These are phyloP conservation scores for Celoporthe dispersa DNA, from an alignment of 2,329 filamentous ascomycete species.

Conservation along the genomic window DNA sequence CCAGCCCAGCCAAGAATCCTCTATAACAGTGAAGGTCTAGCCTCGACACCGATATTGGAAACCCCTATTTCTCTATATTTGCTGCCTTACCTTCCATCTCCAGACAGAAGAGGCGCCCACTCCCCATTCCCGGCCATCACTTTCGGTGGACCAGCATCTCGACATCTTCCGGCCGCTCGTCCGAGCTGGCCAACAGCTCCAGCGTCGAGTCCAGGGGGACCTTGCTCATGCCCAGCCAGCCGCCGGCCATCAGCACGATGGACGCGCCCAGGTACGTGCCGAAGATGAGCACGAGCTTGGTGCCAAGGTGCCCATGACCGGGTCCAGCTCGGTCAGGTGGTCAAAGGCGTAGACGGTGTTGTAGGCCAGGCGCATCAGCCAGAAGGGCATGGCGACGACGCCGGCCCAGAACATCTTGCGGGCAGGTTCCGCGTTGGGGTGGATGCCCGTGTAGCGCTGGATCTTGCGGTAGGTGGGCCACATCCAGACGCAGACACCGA, in stretches of 20 bases:
- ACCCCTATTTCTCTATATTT: neutral
- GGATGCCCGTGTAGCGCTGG: conserved; percentile 10
- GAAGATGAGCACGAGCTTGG: conserved; percentile 33
- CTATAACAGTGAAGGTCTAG: neutral
- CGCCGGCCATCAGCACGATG: conserved; percentile 24
- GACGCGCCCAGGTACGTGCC: conserved; percentile 30
- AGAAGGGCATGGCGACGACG: conserved; percentile 32
- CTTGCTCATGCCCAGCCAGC: conserved; percentile 20
- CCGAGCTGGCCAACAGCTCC: neutral
- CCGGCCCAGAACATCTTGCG: conserved; percentile 29
- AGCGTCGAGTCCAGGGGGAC: neutral
- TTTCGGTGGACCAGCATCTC: neutral
- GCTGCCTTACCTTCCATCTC: neutral
- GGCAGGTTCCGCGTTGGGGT: conserved; percentile 30
- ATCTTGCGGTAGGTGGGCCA: conserved; percentile 32
- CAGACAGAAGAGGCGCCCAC: neutral
- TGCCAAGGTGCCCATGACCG: conserved; percentile 32
- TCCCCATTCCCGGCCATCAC: neutral
- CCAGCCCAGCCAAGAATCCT: neutral
- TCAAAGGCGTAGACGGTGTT: conserved; percentile 33
- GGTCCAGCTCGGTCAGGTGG: conserved; percentile 31
- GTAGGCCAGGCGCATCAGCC: conserved; percentile 32
- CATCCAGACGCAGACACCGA: conserved; percentile 33
- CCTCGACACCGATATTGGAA: neutral
- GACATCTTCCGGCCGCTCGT: neutral